Evolutionary conservation across 2,329 filamentous ascomycete genomes (phyloP).

Genomic region (Epichloe gansuensis): DNA sequence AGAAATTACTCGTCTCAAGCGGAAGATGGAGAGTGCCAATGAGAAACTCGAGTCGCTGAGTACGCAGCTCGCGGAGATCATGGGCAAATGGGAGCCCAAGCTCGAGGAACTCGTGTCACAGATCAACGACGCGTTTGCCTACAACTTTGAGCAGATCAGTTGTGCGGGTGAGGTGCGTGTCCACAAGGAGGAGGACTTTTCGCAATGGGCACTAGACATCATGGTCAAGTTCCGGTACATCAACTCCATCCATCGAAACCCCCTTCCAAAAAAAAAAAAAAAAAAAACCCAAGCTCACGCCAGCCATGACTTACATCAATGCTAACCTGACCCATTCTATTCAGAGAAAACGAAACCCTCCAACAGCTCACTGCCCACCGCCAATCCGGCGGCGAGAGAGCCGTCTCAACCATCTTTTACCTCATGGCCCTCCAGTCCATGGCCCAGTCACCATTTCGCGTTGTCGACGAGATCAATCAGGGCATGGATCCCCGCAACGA

Average conservation of each 20-base stretch:
- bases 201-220: slow-evolving; percentile 87
- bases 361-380: slow-evolving; percentile 82
- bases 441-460: slow-evolving; percentile 88
- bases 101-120: slow-evolving; percentile 65
- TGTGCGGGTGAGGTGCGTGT: slow-evolving; percentile 86
- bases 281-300: neutral
- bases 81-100: slow-evolving; percentile 67
- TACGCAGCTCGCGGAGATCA: slow-evolving; percentile 51
- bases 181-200: slow-evolving; percentile 86
- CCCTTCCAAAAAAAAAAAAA: neutral
- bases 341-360: slow-evolving; percentile 65
- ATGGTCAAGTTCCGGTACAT: slow-evolving; percentile 83
- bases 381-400: slow-evolving; percentile 90
- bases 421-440: slow-evolving; percentile 95
- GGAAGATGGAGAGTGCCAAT: slow-evolving; percentile 42
- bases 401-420: slow-evolving; percentile 96
- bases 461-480: slow-evolving; percentile 99
- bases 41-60: slow-evolving; percentile 42
- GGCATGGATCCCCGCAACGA: slow-evolving; percentile 99
- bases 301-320: neutral
- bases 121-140: slow-evolving; percentile 83
- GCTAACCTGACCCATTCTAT: neutral
- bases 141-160: slow-evolving; percentile 88
- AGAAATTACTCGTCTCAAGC: slow-evolving; percentile 56
- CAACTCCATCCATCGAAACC: neutral